phyloP scores from a whole-genome alignment of 1,284 basidiomycete genomes.

The Trichosporon sp. region DNA sequence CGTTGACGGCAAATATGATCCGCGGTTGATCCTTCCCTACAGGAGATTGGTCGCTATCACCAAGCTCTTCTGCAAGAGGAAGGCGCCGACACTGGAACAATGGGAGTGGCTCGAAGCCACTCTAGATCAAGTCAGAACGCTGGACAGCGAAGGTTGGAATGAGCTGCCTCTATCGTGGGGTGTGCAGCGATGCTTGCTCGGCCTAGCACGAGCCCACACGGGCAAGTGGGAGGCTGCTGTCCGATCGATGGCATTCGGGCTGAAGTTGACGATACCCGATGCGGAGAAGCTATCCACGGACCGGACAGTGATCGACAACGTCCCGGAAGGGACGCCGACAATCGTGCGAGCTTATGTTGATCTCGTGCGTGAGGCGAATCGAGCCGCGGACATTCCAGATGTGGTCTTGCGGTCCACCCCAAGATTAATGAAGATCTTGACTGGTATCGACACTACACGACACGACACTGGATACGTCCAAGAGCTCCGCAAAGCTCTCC shows the following conservation, averaged over 20 bases:
- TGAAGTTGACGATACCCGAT: constrained; percentile 1
- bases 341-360: constrained; percentile 7
- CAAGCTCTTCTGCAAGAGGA: background rate
- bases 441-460: background rate
- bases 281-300: background rate
- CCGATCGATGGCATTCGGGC: background rate
- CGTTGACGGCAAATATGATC: background rate
- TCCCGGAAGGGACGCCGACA: background rate
- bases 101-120: constrained; percentile 13
- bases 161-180: constrained; percentile 5
- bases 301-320: background rate
- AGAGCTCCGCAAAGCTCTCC: background rate
- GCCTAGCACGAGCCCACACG: background rate
- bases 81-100: background rate
- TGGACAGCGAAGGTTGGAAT: background rate
- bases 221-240: constrained; percentile 4
- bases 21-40: background rate
- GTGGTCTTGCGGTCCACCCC: constrained; percentile 2
- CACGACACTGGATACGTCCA: background rate
- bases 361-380: background rate
- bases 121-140: background rate
- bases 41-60: constrained; percentile 1
- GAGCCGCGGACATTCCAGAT: background rate
- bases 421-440: constrained; percentile 10
- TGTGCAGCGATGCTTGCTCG: constrained; percentile 4